A percentile compares a stretch with the other conserved stretches of the same genome.
Evolutionary conservation across 2,329 filamentous ascomycete genomes (phyloP).

Genomic region (Fusarium continuum): DNA sequence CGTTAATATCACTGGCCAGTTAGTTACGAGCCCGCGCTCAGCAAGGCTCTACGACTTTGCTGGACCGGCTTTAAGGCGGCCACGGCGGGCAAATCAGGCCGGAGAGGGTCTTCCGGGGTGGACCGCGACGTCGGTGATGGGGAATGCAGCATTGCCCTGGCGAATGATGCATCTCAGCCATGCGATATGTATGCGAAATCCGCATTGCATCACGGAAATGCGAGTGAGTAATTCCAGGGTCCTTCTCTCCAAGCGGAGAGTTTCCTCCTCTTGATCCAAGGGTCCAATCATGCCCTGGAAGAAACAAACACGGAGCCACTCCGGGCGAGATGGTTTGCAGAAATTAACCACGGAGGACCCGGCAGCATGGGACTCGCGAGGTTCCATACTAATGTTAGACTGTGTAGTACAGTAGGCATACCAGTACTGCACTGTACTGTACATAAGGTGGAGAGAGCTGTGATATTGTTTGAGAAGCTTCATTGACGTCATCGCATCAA

Average conservation of each 20-base stretch:
- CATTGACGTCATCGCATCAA: slow-evolving; percentile 38
- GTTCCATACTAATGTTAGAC: background rate
- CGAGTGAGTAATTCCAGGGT: slow-evolving; percentile 6
- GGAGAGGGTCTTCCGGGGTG: slow-evolving; percentile 39
- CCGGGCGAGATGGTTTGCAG: background rate
- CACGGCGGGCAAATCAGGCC: slow-evolving; percentile 13
- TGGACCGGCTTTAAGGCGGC: background rate
- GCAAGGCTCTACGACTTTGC: background rate
- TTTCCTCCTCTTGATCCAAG: slow-evolving; percentile 35
- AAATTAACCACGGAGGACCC: background rate
- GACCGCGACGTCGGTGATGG: background rate
- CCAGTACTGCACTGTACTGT: background rate
- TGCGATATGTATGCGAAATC: background rate
- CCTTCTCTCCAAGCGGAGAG: slow-evolving; percentile 23
- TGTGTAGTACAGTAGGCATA: background rate
- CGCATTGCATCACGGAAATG: background rate
- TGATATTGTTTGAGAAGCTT: slow-evolving; percentile 29
- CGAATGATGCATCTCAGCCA: slow-evolving; percentile 1
- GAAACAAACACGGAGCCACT: background rate
- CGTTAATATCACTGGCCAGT: background rate
- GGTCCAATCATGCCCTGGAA: background rate
- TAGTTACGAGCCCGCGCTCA: background rate
- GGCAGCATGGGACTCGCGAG: slow-evolving; percentile 15
- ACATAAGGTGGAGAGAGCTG: slow-evolving; percentile 9
- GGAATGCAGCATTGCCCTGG: background rate